Evolutionary conservation across 2,329 filamentous ascomycete species (phyloP), one percentile per base, ranked within the genome.

Genomic region (Phaeosphaeriaceae sp.): DNA sequence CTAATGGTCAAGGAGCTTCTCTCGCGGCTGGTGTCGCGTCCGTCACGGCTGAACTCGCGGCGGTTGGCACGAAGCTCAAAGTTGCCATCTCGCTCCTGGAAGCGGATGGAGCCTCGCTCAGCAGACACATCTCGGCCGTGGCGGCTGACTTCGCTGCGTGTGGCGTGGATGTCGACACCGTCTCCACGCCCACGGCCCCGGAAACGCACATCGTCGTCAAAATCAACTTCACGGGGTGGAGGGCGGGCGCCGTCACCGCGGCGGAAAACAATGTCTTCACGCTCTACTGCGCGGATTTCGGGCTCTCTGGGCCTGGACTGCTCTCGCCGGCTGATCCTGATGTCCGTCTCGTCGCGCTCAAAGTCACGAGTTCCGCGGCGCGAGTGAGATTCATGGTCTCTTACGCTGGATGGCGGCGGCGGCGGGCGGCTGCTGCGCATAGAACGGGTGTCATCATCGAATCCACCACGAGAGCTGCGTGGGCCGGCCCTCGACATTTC

Each of bases 191-290:
- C 60, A 17, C 74, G 70, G 56, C 78, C 78, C 53, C 80, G 69
- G 72, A 85, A 83, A 57, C 80, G 78, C 56, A 84, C 79, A 61
- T 84, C 82, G 54, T 85, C 83, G 27, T 75, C 73, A 51, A 73
- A 48, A 31, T 76, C 75, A 48, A 72, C 70, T 54, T 77, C 74
- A 60, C 75, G 75, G 31, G 73, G 68, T 24, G 70, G 69, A 44
- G 54, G 58, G 36, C 73, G 64, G 67, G 79, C 60, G 19, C 80
- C 76, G 59, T 80, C 76, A 47, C 78, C 78, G 56, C 77, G 75
- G 48, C 80, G 76, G 64, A 82, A 80, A 53, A 76, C 72, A 56
- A 82, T 81, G 42, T 80, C 76, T 21, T 79, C 76, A 20, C 75
- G 72, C 60, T 77, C 69, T 33, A 74, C 47, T 51, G 75, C 71